Evolutionary conservation across 352 stramenopile species (phyloP), one percentile per base, ranked within the genome.

Genomic region (Pythium myriotylum): DNA sequence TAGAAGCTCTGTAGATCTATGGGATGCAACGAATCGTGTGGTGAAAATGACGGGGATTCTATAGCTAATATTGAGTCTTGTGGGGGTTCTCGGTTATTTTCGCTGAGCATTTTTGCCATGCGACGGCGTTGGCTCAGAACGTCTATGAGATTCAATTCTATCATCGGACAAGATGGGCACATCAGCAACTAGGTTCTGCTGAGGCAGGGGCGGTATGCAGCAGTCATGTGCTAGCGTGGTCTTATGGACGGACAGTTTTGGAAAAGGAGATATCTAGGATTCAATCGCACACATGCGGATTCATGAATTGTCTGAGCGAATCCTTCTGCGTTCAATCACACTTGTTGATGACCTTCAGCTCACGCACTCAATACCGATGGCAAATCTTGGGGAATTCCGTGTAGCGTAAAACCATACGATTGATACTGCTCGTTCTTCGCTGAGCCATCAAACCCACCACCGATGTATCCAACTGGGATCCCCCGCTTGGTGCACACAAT

Each of bases 371-470:
- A 72, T 42, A 46, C 50, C 54, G 54, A 72, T 46, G 58, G 62
- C 58, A 73, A 62, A 65, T 72, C 63, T 27, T 47, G 60, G 45
- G 62, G 41, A 57, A 77, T 45, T 72, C 61, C 59, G 2, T 72
- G 62, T 42, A 76, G 55, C 17, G 62, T 74, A 41, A 56, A 74
- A 37, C 26, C 57, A 72, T 72, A 72, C 51, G 62, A 68, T 62
- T 74, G 61, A 64, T 69, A 74, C 39, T 75, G 70, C 60, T 78
- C 55, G 65, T 74, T 72, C 14, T 72, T 64, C 35, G 32, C 45
- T 48, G 54, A 73, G 27, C 70, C 65, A 67, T 74, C 65, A 56
- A 62, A 59, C 17, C 53, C 53, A 68, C 60, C 69, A 68, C 65
- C 60, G 54, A 71, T 60, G 49, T 72, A 77, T 77, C 69, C 68